Conservation (phyloP, 768 basidiomycete species). For the Lanmaoa pseudosensibilis region DNA sequence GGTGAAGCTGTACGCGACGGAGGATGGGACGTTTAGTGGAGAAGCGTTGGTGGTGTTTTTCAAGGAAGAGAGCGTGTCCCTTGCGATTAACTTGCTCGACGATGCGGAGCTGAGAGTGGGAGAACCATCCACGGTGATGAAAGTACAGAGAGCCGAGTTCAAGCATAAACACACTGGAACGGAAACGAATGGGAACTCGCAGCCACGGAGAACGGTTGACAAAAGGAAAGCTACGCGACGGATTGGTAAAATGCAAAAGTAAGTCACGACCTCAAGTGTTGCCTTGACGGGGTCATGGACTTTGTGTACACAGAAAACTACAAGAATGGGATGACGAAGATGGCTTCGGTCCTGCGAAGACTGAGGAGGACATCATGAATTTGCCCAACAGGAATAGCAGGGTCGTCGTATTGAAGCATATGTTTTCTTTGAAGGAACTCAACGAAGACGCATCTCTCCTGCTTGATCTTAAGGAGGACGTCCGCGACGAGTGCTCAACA, state of each 20-base stretch:
- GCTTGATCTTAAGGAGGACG: constrained; percentile 94
- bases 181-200: constrained; percentile 41
- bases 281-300: background rate
- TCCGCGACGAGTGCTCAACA: constrained; percentile 87
- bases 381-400: constrained; percentile 58
- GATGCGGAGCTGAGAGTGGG: constrained; percentile 90
- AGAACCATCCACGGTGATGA: constrained; percentile 70
- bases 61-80: constrained; percentile 90
- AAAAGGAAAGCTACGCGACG: constrained; percentile 75
- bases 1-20: constrained; percentile 91
- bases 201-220: constrained; percentile 63
- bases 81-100: constrained; percentile 84
- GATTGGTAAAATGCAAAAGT: constrained; percentile 90
- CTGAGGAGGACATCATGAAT: constrained; percentile 51
- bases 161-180: constrained; percentile 58
- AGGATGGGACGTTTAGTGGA: constrained; percentile 86
- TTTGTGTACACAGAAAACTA: constrained; percentile 62
- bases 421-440: constrained; percentile 88
- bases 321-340: constrained; percentile 95
- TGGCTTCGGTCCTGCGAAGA: constrained; percentile 75
- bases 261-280: constrained; percentile 2
- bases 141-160: constrained; percentile 76
- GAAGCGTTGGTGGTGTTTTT: constrained; percentile 96
- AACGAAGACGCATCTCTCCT: constrained; percentile 82
- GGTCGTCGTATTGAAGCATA: constrained; percentile 91